Base-by-base conservation (phyloP, 225 moss, liverwort and hornwort genomes). In the Marchantia polymorpha region DNA sequence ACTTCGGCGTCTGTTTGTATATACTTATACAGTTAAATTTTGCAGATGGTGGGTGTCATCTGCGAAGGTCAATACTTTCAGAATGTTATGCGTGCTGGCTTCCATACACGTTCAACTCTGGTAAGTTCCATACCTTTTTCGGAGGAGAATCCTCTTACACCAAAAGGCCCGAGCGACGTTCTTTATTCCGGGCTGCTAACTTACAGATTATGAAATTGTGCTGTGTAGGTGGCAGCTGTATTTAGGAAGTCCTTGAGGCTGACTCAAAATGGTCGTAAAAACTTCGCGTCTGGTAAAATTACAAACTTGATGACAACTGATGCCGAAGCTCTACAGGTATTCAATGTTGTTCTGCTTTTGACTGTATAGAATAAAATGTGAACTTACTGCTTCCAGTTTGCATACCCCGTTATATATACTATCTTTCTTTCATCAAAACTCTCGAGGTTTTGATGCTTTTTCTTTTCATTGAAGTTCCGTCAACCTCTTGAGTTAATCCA, bases 251-350 rank as follows among this genome's bases (percentile, higher is more conserved):
- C 93, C 13, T 73, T 93, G 74, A 84, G 93, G 16, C 81, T 93
- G 25, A 93, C 93, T 3, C 93, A 91, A 65, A 83, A 87, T 23
- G 93, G 90, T 20, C 87, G 93, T 7, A 89, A 87, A 63, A 84
- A 86, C 8, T 93, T 93, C 74, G 87, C 89, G 53, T 83, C 93
- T 12, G 93, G 93, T 46, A 93, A 93, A 78, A 93, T 93, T 67
- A 93, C 91, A 31, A 93, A 93, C 61, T 86, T 93, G 30, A 93
- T 93, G 91, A 93, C 93, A 30, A 90, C 93, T 4, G 93, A 93
- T 77, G 91, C 93, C 17, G 93, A 93, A 78, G 47, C 87, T 52
- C 89, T 92, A 19, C 87, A 87, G 79, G 87, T 82, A 82, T 48
- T 59, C 39, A 39, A 39, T 39, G 39, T 39, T 39, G 39, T 39